Conservation (phyloP, 2,329 filamentous ascomycete species). For the Aspergillus clavatus region DNA sequence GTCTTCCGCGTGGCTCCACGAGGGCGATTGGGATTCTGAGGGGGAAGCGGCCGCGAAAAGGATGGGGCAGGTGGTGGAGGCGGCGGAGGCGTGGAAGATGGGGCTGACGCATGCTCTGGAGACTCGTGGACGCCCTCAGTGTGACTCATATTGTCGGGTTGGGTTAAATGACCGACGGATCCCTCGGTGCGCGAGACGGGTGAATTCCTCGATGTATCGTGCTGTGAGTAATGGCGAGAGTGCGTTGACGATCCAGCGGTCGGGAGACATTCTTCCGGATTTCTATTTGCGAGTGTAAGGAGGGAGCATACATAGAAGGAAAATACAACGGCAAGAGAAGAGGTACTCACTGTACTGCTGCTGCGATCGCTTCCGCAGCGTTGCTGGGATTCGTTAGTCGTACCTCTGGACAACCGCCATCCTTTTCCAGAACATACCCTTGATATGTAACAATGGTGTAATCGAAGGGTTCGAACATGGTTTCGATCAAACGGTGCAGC, state of each 20-base stretch:
- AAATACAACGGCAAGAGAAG: slow-evolving; percentile 4
- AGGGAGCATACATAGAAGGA: slow-evolving; percentile 4
- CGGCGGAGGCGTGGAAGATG: slow-evolving; percentile 27
- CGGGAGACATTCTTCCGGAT: slow-evolving; percentile 37
- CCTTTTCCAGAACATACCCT: slow-evolving; percentile 50
- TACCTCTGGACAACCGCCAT: background rate
- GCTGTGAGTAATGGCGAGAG: slow-evolving; percentile 35
- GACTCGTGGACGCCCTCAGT: slow-evolving; percentile 26
- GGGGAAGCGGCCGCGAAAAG: slow-evolving; percentile 35
- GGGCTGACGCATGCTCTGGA: slow-evolving; percentile 18
- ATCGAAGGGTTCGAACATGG: slow-evolving; percentile 89
- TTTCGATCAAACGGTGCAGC: slow-evolving; percentile 89
- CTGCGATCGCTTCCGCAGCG: slow-evolving; percentile 39
- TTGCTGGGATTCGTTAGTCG: slow-evolving; percentile 20
- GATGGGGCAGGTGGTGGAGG: slow-evolving; percentile 33
- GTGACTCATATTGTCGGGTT: slow-evolving; percentile 24
- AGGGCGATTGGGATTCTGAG: slow-evolving; percentile 43
- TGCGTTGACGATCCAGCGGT: slow-evolving; percentile 24
- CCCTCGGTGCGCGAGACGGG: slow-evolving; percentile 29
- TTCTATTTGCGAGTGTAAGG: slow-evolving; percentile 20
- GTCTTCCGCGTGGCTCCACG: slow-evolving; percentile 64
- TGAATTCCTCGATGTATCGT: slow-evolving; percentile 28
- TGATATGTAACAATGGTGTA: slow-evolving; percentile 80
- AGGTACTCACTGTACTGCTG: slow-evolving; percentile 28
- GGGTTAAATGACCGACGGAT: slow-evolving; percentile 23